Conservation (phyloP, 352 stramenopile species). For the Phytophthora palmivora region DNA sequence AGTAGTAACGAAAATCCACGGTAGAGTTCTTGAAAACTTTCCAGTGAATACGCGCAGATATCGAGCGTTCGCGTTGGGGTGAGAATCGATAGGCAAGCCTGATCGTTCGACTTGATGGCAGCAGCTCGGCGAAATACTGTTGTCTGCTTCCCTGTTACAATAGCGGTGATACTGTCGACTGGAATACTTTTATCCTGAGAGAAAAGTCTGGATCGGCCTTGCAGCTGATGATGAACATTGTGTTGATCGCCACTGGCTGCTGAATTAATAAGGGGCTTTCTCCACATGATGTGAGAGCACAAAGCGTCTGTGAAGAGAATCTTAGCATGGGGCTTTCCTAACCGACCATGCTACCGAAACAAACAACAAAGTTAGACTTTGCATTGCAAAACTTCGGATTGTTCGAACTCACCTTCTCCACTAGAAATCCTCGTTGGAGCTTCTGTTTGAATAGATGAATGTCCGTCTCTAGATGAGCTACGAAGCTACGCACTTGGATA, state of each 20-base stretch:
- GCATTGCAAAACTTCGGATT: neutral
- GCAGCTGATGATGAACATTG: slow-evolving; percentile 9
- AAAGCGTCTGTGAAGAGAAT: slow-evolving; percentile 44
- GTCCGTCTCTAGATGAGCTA: slow-evolving; percentile 15
- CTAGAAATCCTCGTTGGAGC: slow-evolving; percentile 45
- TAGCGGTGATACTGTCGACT: slow-evolving; percentile 39
- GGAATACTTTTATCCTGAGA: slow-evolving; percentile 44
- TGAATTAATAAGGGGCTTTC: slow-evolving; percentile 38
- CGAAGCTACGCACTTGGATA: neutral
- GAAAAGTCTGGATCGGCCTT: slow-evolving; percentile 20
- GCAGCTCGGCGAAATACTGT: slow-evolving; percentile 43
- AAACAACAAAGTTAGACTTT: slow-evolving; percentile 8
- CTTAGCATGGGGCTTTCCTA: slow-evolving; percentile 46
- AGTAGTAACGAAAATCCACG: slow-evolving; percentile 40
- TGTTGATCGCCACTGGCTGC: slow-evolving; percentile 4
- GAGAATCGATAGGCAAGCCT: slow-evolving; percentile 48
- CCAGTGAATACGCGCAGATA: slow-evolving; percentile 40
- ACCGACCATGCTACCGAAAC: slow-evolving; percentile 38
- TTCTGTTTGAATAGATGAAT: slow-evolving; percentile 48
- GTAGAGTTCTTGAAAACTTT: slow-evolving; percentile 45
- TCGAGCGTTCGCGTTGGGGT: slow-evolving; percentile 49
- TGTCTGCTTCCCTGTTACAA: slow-evolving; percentile 50
- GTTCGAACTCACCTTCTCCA: slow-evolving; percentile 49
- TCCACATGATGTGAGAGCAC: slow-evolving; percentile 51
- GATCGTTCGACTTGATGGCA: slow-evolving; percentile 34